These are phyloP conservation scores for Golubevia pallescens DNA, from an alignment of 1,284 basidiomycete species.

Conservation along the genomic window DNA sequence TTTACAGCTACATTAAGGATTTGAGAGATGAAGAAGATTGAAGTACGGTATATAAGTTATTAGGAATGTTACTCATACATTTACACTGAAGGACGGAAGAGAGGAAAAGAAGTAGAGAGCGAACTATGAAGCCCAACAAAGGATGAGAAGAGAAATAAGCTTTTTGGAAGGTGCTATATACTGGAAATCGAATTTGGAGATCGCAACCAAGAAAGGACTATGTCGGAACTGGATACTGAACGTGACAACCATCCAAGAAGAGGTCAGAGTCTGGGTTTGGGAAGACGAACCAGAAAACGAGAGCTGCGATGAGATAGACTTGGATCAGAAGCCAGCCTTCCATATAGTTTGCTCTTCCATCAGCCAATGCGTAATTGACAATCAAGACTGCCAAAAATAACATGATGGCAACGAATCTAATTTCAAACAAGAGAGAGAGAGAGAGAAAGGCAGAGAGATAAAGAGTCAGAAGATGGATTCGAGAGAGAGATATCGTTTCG, in stretches of 20 bases:
- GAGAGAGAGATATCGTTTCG: no score
- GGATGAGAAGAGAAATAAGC: no score
- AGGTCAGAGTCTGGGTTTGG: neutral
- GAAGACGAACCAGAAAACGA: slow-evolving; percentile 23
- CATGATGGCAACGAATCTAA: slow-evolving; percentile 38
- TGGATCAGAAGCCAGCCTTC: slow-evolving; percentile 47
- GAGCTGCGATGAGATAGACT: slow-evolving; percentile 37
- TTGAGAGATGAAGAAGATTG: no score
- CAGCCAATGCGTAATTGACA: slow-evolving; percentile 47
- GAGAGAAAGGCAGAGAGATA: neutral
- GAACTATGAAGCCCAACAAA: no score
- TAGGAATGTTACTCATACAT: no score
- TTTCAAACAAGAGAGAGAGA: neutral
- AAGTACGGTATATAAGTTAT: no score
- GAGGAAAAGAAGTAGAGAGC: no score
- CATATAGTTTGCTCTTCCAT: slow-evolving; percentile 37
- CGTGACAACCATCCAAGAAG: neutral
- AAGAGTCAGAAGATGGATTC: neutral
- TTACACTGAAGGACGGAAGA: no score
- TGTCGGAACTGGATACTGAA: neutral
- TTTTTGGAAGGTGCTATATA: no score
- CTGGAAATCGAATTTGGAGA: no score
- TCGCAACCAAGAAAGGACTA: no score
- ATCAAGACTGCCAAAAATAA: slow-evolving; percentile 42
- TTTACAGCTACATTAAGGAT: no score